A percentile compares a stretch with the other conserved stretches of the same genome.
Conservation (phyloP, 768 basidiomycete genomes). For the Boletus coccyginus region DNA sequence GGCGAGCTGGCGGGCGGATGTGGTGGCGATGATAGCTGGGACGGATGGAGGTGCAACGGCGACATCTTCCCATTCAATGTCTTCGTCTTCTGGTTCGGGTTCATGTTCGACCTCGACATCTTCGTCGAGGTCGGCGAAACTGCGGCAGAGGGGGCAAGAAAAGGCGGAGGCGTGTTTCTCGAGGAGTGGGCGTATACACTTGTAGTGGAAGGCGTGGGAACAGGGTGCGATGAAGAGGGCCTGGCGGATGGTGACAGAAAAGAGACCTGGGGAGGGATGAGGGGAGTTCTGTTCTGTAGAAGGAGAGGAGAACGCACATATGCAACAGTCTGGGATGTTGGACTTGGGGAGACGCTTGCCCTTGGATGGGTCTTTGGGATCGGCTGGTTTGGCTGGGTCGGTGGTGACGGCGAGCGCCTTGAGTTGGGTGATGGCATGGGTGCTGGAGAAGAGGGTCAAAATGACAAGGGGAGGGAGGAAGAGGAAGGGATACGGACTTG, state of each 20-base stretch:
- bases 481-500: slow-evolving; percentile 45
- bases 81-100: slow-evolving; percentile 28
- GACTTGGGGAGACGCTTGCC: slow-evolving; percentile 34
- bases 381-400: slow-evolving; percentile 14
- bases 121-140: slow-evolving; percentile 92
- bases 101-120: slow-evolving; percentile 79
- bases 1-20: slow-evolving; percentile 13
- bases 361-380: slow-evolving; percentile 14
- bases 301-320: slow-evolving; percentile 57
- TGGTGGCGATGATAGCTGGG: not conserved
- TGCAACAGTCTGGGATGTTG: slow-evolving; percentile 83
- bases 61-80: slow-evolving; percentile 24
- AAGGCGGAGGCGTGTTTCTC: slow-evolving; percentile 90
- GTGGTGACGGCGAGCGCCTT: slow-evolving; percentile 56
- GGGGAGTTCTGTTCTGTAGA: not conserved
- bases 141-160: slow-evolving; percentile 92
- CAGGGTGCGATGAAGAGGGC: slow-evolving; percentile 97
- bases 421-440: slow-evolving; percentile 78
- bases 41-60: not conserved
- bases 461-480: not conserved
- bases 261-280: slow-evolving; percentile 47
- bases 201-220: slow-evolving; percentile 95
- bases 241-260: slow-evolving; percentile 90
- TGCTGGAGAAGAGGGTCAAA: slow-evolving; percentile 37
- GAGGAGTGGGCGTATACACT: slow-evolving; percentile 91